A percentile compares a stretch with the other conserved stretches of the same genome.
These are phyloP conservation scores for Aphanomyces astaci DNA, from an alignment of 352 stramenopile genomes.

Conservation along the genomic window DNA sequence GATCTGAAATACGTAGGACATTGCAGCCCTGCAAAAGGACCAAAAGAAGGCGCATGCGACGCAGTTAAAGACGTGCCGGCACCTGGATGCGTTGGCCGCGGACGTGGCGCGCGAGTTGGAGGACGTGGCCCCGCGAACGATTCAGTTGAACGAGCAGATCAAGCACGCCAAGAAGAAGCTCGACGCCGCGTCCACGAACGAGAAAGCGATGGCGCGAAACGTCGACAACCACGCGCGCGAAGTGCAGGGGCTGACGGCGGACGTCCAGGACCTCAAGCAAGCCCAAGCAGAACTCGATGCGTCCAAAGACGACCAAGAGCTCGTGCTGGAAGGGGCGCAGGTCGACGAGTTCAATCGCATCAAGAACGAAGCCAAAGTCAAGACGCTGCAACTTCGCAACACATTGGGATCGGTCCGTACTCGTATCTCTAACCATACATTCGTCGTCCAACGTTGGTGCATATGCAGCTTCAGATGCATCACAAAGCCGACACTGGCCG, in stretches of 20 bases:
- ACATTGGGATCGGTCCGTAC: slow-evolving; percentile 65
- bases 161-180: slow-evolving; percentile 74
- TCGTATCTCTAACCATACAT: no score
- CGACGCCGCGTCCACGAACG: slow-evolving; percentile 37
- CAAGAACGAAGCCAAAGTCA: slow-evolving; percentile 58
- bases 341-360: slow-evolving; percentile 81
- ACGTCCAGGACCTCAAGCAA: slow-evolving; percentile 56
- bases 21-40: slow-evolving; percentile 41
- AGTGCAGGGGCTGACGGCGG: slow-evolving; percentile 63
- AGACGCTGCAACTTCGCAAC: slow-evolving; percentile 62
- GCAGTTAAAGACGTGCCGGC: slow-evolving; percentile 50
- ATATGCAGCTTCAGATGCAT: slow-evolving; percentile 31
- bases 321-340: slow-evolving; percentile 54
- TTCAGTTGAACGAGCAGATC: slow-evolving; percentile 83
- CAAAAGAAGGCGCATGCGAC: slow-evolving; percentile 67
- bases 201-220: slow-evolving; percentile 63
- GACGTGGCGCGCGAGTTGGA: slow-evolving; percentile 83
- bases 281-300: slow-evolving; percentile 35
- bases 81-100: slow-evolving; percentile 55
- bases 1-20: slow-evolving; percentile 10
- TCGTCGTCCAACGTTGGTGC: no score
- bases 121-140: slow-evolving; percentile 56
- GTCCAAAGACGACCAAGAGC: slow-evolving; percentile 27
- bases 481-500: slow-evolving; percentile 65
- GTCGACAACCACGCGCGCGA: slow-evolving; percentile 78